Evolutionary conservation across 495 filamentous ascomycete species (phyloP), one percentile per base, ranked within the genome.

Genomic region (Symbiotaphrina buchneri): DNA sequence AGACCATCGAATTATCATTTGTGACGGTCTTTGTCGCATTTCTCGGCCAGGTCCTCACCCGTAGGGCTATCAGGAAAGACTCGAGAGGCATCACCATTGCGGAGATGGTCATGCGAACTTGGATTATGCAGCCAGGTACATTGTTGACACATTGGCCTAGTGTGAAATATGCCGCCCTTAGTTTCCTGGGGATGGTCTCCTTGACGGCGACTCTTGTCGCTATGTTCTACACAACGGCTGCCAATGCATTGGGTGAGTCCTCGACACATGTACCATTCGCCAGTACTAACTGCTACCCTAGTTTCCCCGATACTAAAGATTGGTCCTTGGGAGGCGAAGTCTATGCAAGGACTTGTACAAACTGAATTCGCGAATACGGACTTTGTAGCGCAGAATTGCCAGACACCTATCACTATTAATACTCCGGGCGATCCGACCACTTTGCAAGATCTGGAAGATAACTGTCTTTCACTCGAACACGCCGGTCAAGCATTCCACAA

Each of bases 11-110:
- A 47, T 42, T 78, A 38, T 63, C 70, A 0, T 84, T 79, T 42
- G 74, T 81, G 11, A 78, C 77, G 0, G 71, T 80, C 1, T 75
- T 76, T 37, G 73, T 84, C 2, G 62, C 71, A 0, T 72, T 75
- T 26, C 41, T 82, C 3, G 77, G 76, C 0, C 77, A 84, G 52
- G 61, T 71, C 2, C 47, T 84, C 6, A 74, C 64, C 24, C 56
- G 71, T 6, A 54, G 71, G 16, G 71, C 75, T 0, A 53, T 75
- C 26, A 57, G 53, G 8, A 55, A 53, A 27, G 46, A 55, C 10
- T 64, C 59, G 0, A 43, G 45, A 25, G 76, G 77, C 0, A 58
- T 82, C 30, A 75, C 65, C 4, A 59, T 84, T 13, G 66, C 75
- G 0, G 76, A 82, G 41, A 65, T 81, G 56, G 59, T 55, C 2